Conservation (phyloP, 805 yeast genomes). For the Metschnikowia drakensbergensis region DNA sequence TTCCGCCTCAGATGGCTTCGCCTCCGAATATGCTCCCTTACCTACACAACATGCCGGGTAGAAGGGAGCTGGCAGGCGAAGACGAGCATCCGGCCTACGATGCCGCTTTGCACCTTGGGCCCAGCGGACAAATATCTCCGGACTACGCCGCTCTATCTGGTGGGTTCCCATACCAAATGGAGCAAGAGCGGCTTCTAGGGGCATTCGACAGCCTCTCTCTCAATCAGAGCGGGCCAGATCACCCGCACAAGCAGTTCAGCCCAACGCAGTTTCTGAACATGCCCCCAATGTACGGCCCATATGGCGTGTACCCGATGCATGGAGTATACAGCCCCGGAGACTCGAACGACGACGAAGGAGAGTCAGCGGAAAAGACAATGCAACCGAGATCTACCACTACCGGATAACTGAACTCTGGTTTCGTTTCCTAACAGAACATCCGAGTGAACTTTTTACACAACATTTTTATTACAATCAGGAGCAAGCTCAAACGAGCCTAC, state of each 20-base stretch:
- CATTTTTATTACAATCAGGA: too few relatives aligned
- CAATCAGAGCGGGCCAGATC: not conserved
- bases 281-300: not conserved
- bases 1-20: not conserved
- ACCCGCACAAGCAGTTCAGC: not conserved
- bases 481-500: not conserved
- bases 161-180: not conserved
- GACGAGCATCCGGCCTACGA: not conserved
- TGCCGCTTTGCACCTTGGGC: not conserved
- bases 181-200: not conserved
- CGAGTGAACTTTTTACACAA: too few relatives aligned
- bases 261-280: not conserved
- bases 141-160: not conserved
- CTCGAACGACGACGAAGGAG: not conserved
- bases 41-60: not conserved
- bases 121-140: not conserved
- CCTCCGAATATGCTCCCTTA: constrained; percentile 1
- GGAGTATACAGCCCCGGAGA: not conserved
- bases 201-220: not conserved
- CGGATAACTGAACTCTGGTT: too few relatives aligned
- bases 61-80: not conserved
- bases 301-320: constrained; percentile 3
- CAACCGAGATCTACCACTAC: too few relatives aligned
- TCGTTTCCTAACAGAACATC: too few relatives aligned
- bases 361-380: not conserved